Evolutionary conservation across 1,284 basidiomycete species (phyloP), one percentile per base, ranked within the genome.

Genomic region (Leccinum fuscescens): DNA sequence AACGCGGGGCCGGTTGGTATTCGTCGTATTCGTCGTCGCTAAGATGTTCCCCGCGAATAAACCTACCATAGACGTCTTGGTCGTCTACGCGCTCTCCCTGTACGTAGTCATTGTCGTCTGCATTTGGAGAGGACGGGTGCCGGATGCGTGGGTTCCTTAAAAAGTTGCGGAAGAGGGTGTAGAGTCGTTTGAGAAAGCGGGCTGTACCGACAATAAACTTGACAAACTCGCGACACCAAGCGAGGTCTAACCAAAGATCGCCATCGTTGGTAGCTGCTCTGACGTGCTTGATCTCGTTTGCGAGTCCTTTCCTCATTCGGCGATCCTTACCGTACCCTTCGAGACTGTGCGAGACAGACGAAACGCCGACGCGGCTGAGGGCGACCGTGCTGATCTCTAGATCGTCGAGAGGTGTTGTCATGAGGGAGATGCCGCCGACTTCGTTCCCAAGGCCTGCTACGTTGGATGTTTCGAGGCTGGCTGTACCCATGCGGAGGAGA

Each of bases 381-480:
- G 79, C 76, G 27, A 80, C 75, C n/a, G 69, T 69, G 22, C 72
- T 71, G 64, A 31, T 63, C 39, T 58, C 62, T 24, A 56, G 42
- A 20, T 62, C 61, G 24, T 63, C 64, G 49, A 68, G 64, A 17
- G 59, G 49, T n/a, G 71, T 52, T 3, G 72, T 65, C 55, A 66
- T 73, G 56, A 76, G 63, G 27, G 77, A 66, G 37, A 90, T 77
- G 1, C 80, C 76, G 17, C 82, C 82, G 20, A 90, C 84, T 71
- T 92, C 89, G 67, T 92, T 90, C 1, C 86, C 86, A 67, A 89
- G 80, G 1, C 89, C 90, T 17, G 84, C 80, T 17, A 88, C 79
- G 56, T 83, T 84, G 0, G 88, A 90, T 0, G 86, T 86, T 69
- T 91, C 89, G 54, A 92, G 75, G 67, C 86, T 88, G 2, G 87